Evolutionary conservation across 139 green algal genomes (phyloP).

Genomic region (Ostreobium quekettii): DNA sequence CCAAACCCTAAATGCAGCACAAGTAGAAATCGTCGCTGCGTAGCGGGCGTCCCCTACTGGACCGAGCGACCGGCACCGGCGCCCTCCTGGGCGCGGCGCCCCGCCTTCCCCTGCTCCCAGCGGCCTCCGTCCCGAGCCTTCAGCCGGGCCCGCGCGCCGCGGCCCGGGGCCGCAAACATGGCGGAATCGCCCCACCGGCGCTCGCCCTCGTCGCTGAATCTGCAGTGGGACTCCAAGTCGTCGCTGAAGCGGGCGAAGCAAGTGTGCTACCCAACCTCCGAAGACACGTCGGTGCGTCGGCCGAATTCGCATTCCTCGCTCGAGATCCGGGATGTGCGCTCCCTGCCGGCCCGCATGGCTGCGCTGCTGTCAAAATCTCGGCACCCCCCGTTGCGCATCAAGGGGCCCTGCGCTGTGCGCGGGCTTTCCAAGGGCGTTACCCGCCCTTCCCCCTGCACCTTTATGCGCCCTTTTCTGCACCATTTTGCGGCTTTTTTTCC

Average conservation of each 20-base stretch:
- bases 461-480: background rate
- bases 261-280: background rate
- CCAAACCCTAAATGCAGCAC: too few species aligned
- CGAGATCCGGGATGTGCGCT: background rate
- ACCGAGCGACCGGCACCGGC: too few species aligned
- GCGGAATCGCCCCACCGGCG: background rate
- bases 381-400: background rate
- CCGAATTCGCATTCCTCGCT: background rate
- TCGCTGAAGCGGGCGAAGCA: background rate
- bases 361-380: background rate
- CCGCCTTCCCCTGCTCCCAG: too few species aligned
- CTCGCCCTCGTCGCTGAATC: background rate
- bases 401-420: background rate
- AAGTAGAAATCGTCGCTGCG: too few species aligned
- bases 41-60: too few species aligned
- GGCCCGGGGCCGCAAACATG: too few species aligned
- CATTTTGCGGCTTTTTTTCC: too few species aligned
- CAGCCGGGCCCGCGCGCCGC: too few species aligned
- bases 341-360: background rate
- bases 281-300: background rate
- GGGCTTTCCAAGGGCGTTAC: background rate
- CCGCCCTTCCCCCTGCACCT: background rate
- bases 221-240: background rate
- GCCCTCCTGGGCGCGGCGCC: too few species aligned
- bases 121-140: too few species aligned